phyloP scores from a whole-genome alignment of 768 basidiomycete genomes.

The Calocera cornea region DNA sequence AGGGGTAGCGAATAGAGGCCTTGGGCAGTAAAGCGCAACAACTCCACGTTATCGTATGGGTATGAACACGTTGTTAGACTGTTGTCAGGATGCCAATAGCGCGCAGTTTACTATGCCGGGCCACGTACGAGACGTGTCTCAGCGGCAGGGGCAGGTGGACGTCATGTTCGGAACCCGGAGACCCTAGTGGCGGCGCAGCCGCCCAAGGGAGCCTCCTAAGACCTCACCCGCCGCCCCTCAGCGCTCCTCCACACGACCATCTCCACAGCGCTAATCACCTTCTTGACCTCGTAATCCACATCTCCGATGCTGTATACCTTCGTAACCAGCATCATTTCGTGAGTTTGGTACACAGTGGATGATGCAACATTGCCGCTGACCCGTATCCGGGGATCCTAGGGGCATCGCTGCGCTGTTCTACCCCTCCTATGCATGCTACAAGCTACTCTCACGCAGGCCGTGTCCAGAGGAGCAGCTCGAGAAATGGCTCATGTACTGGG shows the following conservation, averaged over 20 bases:
- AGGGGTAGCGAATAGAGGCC: too few relatives aligned
- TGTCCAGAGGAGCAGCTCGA: slow-evolving; percentile 75
- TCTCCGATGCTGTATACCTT: neutral
- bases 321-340: neutral
- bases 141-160: too few relatives aligned
- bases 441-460: slow-evolving; percentile 75
- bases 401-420: slow-evolving; percentile 58
- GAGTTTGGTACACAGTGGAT: neutral
- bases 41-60: too few relatives aligned
- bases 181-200: too few relatives aligned
- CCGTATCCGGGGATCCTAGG: neutral
- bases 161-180: too few relatives aligned
- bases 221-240: neutral
- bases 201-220: too few relatives aligned
- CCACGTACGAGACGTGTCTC: too few relatives aligned
- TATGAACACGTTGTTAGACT: too few relatives aligned
- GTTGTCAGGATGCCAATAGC: too few relatives aligned
- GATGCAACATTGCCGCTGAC: neutral
- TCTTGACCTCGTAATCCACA: neutral
- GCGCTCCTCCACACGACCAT: neutral
- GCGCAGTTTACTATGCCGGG: too few relatives aligned
- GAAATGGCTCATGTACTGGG: slow-evolving; percentile 95
- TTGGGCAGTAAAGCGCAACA: too few relatives aligned
- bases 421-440: slow-evolving; percentile 93
- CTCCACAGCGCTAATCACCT: neutral